Percentiles rank a stretch among this genome's conserved stretches.
phyloP scores from a whole-genome alignment of 306 rosid genomes.

The Crotalaria pallida region DNA sequence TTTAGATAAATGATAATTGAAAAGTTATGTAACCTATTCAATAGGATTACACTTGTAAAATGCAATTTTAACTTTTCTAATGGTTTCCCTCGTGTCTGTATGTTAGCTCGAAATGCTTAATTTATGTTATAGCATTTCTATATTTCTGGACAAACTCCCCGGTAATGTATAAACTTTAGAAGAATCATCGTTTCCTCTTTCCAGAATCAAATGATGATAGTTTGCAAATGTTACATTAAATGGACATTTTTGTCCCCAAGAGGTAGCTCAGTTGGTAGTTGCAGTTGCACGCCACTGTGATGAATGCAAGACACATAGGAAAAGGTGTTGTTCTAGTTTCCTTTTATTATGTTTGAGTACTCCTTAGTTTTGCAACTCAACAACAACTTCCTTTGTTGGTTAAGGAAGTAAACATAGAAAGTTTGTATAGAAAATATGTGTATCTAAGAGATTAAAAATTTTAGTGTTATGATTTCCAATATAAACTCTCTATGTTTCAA shows the following conservation, averaged over 20 bases:
- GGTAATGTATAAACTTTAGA: not conserved
- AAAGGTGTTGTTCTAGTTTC: slow-evolving; percentile 35
- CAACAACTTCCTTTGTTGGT: not conserved
- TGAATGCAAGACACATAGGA: slow-evolving; percentile 63
- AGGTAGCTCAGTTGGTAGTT: too few species aligned
- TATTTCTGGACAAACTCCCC: not conserved
- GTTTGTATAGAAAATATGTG: too few species aligned
- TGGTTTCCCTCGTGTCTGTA: not conserved
- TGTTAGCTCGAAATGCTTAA: not conserved
- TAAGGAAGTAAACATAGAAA: too few species aligned
- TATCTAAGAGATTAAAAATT: too few species aligned
- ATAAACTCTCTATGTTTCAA: too few species aligned
- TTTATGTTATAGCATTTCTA: not conserved
- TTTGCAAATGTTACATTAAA: not conserved
- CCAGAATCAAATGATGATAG: not conserved
- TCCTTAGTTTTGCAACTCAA: not conserved
- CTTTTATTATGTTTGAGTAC: not conserved
- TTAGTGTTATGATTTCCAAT: too few species aligned
- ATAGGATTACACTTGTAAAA: not conserved
- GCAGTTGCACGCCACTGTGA: slow-evolving; percentile 87
- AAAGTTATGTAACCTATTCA: not conserved
- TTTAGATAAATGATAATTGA: not conserved
- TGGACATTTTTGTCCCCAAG: not conserved
- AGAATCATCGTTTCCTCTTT: not conserved
- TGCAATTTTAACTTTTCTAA: not conserved